A percentile compares a stretch with the other conserved stretches of the same genome.
phyloP scores from a whole-genome alignment of 2,329 filamentous ascomycete genomes.

The Colletotrichum sansevieriae region DNA sequence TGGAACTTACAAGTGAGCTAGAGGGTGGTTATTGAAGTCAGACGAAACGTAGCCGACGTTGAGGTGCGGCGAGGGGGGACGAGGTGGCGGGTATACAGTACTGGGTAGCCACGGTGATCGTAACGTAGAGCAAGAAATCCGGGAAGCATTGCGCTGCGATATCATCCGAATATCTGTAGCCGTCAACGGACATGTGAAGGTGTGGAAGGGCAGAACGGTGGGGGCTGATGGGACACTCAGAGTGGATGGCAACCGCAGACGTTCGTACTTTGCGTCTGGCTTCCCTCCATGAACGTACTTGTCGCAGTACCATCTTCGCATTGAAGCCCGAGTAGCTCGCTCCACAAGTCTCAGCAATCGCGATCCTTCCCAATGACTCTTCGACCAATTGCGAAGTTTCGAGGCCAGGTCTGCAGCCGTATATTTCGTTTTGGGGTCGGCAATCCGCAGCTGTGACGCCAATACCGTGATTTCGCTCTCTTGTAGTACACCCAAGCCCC shows the following conservation, averaged over 20 bases:
- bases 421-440: slow-evolving; percentile 53
- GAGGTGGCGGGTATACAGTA: slow-evolving; percentile 86
- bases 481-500: slow-evolving; percentile 82
- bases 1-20: slow-evolving; percentile 81
- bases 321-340: slow-evolving; percentile 80
- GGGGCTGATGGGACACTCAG: slow-evolving; percentile 88
- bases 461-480: slow-evolving; percentile 66
- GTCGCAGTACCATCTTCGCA: slow-evolving; percentile 91
- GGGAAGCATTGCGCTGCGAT: slow-evolving; percentile 91
- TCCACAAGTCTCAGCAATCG: slow-evolving; percentile 87
- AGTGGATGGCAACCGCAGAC: slow-evolving; percentile 79
- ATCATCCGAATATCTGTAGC: slow-evolving; percentile 94
- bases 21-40: slow-evolving; percentile 98
- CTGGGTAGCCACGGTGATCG: slow-evolving; percentile 86
- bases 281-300: slow-evolving; percentile 74
- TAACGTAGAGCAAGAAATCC: slow-evolving; percentile 92
- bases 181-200: slow-evolving; percentile 93
- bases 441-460: slow-evolving; percentile 58
- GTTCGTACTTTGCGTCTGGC: slow-evolving; percentile 71
- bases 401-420: slow-evolving; percentile 53
- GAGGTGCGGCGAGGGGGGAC: slow-evolving; percentile 84
- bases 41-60: slow-evolving; percentile 97
- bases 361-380: slow-evolving; percentile 88
- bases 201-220: slow-evolving; percentile 96
- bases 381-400: slow-evolving; percentile 72